These are phyloP conservation scores for Calonectria pauciramosa DNA, from an alignment of 2,329 filamentous ascomycete genomes.

Conservation along the genomic window DNA sequence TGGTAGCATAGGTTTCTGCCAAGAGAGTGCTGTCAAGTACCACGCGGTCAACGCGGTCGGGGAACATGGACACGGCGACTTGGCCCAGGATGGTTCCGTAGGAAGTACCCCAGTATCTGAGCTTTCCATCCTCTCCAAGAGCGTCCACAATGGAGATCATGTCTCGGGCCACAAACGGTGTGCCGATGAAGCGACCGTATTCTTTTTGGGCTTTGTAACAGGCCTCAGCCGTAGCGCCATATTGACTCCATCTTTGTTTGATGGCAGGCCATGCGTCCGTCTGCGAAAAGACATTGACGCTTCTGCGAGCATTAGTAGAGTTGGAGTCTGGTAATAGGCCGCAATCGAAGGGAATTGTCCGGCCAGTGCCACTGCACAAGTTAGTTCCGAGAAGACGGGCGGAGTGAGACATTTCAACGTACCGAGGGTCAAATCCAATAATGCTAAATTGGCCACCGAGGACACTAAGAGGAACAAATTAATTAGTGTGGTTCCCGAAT, in stretches of 20 bases:
- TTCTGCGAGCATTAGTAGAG: slow-evolving; percentile 20
- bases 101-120: slow-evolving; percentile 51
- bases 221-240: not conserved
- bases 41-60: slow-evolving; percentile 33
- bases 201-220: slow-evolving; percentile 43
- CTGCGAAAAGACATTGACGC: slow-evolving; percentile 18
- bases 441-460: slow-evolving; percentile 33
- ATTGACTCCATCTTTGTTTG: not conserved
- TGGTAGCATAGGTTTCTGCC: slow-evolving; percentile 28
- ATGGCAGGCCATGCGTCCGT: slow-evolving; percentile 13
- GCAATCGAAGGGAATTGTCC: slow-evolving; percentile 37
- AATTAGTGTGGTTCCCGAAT: not conserved
- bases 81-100: slow-evolving; percentile 41
- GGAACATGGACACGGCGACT: slow-evolving; percentile 40
- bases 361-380: slow-evolving; percentile 25
- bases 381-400: not conserved
- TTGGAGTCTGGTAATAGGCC: not conserved
- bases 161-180: slow-evolving; percentile 53
- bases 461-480: not conserved
- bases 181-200: slow-evolving; percentile 46
- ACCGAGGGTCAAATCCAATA: slow-evolving; percentile 38
- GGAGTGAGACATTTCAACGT: not conserved
- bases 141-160: slow-evolving; percentile 55
- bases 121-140: slow-evolving; percentile 49
- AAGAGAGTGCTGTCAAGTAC: slow-evolving; percentile 34